Percentiles rank a stretch among this genome's conserved stretches.
Evolutionary conservation across 2,329 filamentous ascomycete species (phyloP).

Genomic region (Xylariaceae sp.): DNA sequence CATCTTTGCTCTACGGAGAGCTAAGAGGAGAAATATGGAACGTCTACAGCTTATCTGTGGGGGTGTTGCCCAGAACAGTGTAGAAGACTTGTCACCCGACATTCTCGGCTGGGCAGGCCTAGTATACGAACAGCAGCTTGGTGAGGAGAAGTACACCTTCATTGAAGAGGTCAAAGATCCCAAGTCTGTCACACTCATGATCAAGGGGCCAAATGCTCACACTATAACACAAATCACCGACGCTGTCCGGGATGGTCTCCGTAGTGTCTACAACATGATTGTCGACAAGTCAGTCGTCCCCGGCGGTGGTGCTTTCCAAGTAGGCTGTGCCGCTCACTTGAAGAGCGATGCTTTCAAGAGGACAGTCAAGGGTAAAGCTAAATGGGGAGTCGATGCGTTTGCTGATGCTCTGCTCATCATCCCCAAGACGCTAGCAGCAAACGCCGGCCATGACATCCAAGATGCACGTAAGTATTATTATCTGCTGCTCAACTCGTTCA

Average conservation of each 20-base stretch:
- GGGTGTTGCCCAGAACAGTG: constrained; percentile 89
- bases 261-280: constrained; percentile 99
- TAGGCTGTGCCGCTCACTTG: constrained; percentile 84
- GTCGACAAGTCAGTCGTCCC: constrained; percentile 96
- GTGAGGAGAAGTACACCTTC: constrained; percentile 99
- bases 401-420: constrained; percentile 93
- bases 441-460: constrained; percentile 94
- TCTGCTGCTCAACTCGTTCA: not conserved
- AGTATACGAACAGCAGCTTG: constrained; percentile 95
- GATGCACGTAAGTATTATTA: constrained; percentile 70
- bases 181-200: constrained; percentile 94
- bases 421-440: constrained; percentile 94
- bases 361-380: constrained; percentile 95
- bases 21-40: constrained; percentile 99
- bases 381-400: constrained; percentile 93
- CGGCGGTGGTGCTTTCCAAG: constrained; percentile 91
- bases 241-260: constrained; percentile 88
- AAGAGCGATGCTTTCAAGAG: constrained; percentile 83
- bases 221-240: constrained; percentile 97
- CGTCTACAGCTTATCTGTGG: constrained; percentile 92
- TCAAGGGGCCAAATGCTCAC: constrained; percentile 96
- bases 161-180: constrained; percentile 98
- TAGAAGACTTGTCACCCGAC: constrained; percentile 85
- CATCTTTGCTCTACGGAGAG: constrained; percentile 88
- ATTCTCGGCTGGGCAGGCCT: constrained; percentile 92